Percentiles rank a stretch among this genome's conserved stretches.
Evolutionary conservation across 805 yeast species (phyloP).

Genomic region (Middelhovenomyces tepae): DNA sequence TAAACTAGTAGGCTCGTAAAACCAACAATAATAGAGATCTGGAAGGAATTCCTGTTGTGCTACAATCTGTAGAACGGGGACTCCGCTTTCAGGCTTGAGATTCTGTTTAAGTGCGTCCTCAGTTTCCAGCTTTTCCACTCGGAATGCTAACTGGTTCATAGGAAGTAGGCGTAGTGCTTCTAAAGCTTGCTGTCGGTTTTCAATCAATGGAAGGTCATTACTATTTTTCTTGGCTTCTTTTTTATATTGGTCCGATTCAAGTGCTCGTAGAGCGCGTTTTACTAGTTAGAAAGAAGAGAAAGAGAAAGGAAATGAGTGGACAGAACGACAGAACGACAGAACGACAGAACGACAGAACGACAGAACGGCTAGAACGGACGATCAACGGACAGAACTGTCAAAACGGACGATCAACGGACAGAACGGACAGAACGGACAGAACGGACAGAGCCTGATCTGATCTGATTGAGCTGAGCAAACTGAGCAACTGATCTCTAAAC

Average conservation of each 20-base stretch:
- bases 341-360: too few relatives aligned
- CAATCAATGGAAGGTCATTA: conserved; percentile 43
- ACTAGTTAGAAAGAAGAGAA: conserved; percentile 14
- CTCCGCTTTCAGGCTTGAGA: conserved; percentile 62
- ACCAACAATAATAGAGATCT: conserved; percentile 70
- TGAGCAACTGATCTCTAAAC: too few relatives aligned
- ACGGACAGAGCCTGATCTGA: too few relatives aligned
- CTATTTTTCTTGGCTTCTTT: conserved; percentile 34
- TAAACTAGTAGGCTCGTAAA: conserved; percentile 64
- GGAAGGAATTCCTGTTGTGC: conserved; percentile 33
- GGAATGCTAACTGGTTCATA: conserved; percentile 62
- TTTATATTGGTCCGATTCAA: conserved; percentile 63
- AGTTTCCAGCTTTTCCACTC: conserved; percentile 66
- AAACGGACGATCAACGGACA: too few relatives aligned
- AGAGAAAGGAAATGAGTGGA: not conserved
- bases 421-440: too few relatives aligned
- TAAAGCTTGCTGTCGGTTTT: conserved; percentile 47
- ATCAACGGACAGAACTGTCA: too few relatives aligned
- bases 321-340: too few relatives aligned
- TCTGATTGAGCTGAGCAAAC: too few relatives aligned
- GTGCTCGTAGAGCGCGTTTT: conserved; percentile 75
- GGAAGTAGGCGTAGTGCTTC: conserved; percentile 59
- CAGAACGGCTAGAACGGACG: too few relatives aligned
- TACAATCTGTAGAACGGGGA: conserved; percentile 33
- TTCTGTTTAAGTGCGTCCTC: conserved; percentile 47